These are phyloP conservation scores for Syncephalastrum monosporum DNA, from an alignment of 371 early-diverging fungal species.

Conservation along the genomic window DNA sequence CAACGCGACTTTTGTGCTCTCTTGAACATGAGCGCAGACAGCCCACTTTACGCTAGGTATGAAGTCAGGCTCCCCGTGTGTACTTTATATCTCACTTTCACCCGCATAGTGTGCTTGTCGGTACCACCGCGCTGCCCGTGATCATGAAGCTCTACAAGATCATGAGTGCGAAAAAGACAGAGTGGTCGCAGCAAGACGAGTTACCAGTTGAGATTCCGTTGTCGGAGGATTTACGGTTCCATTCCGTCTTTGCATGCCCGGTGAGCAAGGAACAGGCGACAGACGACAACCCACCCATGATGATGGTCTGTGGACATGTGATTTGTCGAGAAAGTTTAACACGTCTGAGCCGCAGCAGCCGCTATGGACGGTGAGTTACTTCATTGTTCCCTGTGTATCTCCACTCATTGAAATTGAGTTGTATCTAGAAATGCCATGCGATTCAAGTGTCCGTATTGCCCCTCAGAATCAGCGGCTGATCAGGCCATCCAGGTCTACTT, in stretches of 20 bases:
- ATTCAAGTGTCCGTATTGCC: conserved; percentile 98
- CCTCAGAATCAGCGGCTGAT: conserved; percentile 72
- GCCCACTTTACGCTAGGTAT: conserved; percentile 79
- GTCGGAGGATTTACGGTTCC: conserved; percentile 79
- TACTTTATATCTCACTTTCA: too few relatives aligned
- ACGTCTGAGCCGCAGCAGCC: conserved; percentile 70
- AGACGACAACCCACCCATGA: conserved; percentile 96
- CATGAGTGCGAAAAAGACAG: conserved; percentile 79
- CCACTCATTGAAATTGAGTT: background rate
- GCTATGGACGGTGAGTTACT: conserved; percentile 29
- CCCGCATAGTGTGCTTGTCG: conserved; percentile 67
- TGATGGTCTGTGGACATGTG: conserved; percentile 98
- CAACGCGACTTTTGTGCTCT: conserved; percentile 87
- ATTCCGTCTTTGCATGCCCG: conserved; percentile 97
- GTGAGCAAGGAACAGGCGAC: conserved; percentile 94
- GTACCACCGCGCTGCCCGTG: conserved; percentile 86
- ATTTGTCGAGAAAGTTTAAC: conserved; percentile 88
- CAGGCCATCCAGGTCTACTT: conserved; percentile 84
- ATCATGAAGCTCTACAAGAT: conserved; percentile 87
- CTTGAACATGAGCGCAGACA: conserved; percentile 73
- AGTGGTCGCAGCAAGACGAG: conserved; percentile 91
- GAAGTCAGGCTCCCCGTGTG: background rate
- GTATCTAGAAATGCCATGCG: conserved; percentile 40
- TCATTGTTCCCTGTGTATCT: background rate
- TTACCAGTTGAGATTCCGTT: conserved; percentile 90